These are phyloP conservation scores for Dicorynia guianensis DNA, from an alignment of 306 rosid genomes.

Conservation along the genomic window DNA sequence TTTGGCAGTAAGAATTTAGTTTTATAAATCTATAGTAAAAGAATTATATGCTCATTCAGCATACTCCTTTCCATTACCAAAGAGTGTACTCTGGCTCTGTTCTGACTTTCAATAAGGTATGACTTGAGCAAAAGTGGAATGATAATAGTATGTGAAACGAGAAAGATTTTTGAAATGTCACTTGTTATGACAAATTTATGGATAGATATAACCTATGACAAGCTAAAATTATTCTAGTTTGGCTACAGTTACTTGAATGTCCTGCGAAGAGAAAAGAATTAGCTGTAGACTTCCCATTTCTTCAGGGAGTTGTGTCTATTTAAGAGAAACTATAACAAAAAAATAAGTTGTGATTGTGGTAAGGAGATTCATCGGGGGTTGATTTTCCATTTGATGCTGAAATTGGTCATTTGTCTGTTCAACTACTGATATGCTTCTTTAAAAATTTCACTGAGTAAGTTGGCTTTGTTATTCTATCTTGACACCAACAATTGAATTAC, in stretches of 20 bases:
- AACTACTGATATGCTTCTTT: too few species aligned
- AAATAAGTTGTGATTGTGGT: neutral
- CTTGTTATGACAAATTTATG: neutral
- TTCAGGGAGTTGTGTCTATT: neutral
- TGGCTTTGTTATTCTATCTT: too few species aligned
- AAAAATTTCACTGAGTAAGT: too few species aligned
- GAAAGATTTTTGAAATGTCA: neutral
- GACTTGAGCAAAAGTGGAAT: neutral
- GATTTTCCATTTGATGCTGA: too few species aligned
- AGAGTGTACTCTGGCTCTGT: constrained; percentile 2
- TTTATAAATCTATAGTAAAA: neutral
- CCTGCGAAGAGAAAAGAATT: neutral
- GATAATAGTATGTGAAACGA: neutral
- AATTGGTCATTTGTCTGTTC: neutral
- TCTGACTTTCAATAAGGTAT: neutral
- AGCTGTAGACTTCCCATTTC: constrained; percentile 14
- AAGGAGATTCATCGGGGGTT: neutral
- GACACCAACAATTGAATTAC: neutral
- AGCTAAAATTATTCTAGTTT: neutral
- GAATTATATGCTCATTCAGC: constrained; percentile 4
- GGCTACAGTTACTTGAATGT: neutral
- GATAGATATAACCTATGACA: neutral
- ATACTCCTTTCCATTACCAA: too few species aligned
- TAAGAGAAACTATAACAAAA: neutral
- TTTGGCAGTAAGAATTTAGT: neutral